A percentile compares a stretch with the other conserved stretches of the same genome.
Conservation (phyloP, 768 basidiomycete genomes). For the Phanerodontia chrysosporium region DNA sequence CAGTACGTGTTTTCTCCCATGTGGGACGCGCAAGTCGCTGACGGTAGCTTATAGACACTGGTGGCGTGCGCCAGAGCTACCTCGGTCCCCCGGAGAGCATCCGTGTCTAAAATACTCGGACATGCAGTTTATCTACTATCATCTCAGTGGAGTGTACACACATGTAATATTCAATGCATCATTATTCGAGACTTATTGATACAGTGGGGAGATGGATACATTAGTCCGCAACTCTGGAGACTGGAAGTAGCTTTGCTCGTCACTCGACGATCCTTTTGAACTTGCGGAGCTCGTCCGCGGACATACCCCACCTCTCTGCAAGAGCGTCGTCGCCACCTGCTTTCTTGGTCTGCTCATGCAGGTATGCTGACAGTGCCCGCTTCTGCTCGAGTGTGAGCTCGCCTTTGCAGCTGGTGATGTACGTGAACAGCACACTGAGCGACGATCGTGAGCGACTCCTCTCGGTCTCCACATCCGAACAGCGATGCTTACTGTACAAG, state of each 20-base stretch:
- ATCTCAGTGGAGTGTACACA: neutral
- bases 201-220: neutral
- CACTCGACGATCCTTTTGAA: neutral
- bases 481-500: conserved; percentile 39
- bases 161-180: neutral
- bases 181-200: neutral
- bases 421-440: conserved; percentile 54
- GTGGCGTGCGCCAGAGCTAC: conserved; percentile 51
- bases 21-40: too few relatives aligned
- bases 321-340: conserved; percentile 14
- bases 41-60: conserved; percentile 40
- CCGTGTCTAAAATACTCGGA: conserved; percentile 4
- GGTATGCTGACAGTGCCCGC: conserved; percentile 22
- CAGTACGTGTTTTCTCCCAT: conserved; percentile 29
- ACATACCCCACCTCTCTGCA: conserved; percentile 26
- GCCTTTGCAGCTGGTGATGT: conserved; percentile 38
- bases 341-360: conserved; percentile 19
- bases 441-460: neutral
- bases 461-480: neutral
- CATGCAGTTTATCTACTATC: neutral
- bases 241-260: neutral
- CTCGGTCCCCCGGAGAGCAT: conserved; percentile 62
- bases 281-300: conserved; percentile 5
- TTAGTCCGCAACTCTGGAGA: neutral
- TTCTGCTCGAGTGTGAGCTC: conserved; percentile 28